Conservation (phyloP, 2,329 filamentous ascomycete genomes). For the Xylariaceae sp. region DNA sequence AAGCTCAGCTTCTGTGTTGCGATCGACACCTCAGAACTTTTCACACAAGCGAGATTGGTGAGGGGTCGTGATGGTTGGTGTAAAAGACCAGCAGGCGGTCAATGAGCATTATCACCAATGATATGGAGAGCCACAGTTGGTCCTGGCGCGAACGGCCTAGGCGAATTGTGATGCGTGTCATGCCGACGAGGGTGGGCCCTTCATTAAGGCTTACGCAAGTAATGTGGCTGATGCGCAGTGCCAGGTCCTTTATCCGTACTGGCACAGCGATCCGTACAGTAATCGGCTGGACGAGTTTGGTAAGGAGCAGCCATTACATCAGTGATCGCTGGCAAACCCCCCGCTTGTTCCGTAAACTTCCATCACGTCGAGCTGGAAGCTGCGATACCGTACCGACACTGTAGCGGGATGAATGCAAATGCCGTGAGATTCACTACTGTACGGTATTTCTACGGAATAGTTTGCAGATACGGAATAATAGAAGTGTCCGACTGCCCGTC, state of each 20-base stretch:
- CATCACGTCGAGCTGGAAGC: constrained; percentile 21
- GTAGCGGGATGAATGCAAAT: neutral
- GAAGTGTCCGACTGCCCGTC: neutral
- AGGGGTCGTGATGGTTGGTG: neutral
- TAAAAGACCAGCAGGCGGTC: neutral
- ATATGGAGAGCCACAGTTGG: neutral
- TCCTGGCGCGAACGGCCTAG: neutral
- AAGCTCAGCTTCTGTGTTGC: neutral
- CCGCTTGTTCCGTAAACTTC: constrained; percentile 15
- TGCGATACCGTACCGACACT: neutral
- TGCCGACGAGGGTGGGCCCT: constrained; percentile 19
- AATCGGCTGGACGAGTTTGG: neutral
- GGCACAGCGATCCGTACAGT: too few relatives aligned
- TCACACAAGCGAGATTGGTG: neutral
- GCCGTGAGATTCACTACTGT: too few relatives aligned
- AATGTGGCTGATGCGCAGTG: constrained; percentile 31
- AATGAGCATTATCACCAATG: neutral
- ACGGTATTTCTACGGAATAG: neutral
- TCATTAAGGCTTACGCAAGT: constrained; percentile 31
- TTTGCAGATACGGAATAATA: too few relatives aligned
- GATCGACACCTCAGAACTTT: neutral
- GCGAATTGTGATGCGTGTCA: constrained; percentile 13
- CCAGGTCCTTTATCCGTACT: neutral
- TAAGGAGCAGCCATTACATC: constrained; percentile 30
- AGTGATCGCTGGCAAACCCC: constrained; percentile 16